phyloP scores from a whole-genome alignment of 495 filamentous ascomycete genomes.

The Ramalina peruviana region DNA sequence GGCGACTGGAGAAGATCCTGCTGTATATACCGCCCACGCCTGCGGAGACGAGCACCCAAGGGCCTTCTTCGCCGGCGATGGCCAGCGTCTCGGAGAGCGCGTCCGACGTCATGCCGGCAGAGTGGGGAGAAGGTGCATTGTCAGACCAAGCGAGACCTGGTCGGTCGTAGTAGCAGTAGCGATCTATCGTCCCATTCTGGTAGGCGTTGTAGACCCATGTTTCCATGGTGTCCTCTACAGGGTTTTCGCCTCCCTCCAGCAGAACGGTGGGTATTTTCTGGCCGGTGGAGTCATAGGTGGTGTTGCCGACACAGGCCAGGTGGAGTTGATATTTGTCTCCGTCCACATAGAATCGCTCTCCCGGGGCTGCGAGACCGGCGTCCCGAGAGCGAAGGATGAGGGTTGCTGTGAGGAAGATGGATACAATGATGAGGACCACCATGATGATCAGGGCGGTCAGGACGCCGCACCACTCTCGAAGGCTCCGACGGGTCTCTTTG shows the following conservation, averaged over 20 bases:
- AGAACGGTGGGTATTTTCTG: constrained; percentile 54
- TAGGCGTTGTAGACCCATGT: constrained; percentile 42
- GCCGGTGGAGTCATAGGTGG: constrained; percentile 31
- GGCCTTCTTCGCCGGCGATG: constrained; percentile 65
- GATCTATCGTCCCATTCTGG: constrained; percentile 57
- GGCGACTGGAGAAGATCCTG: constrained; percentile 75
- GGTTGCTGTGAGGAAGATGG: constrained; percentile 61
- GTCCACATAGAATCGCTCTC: constrained; percentile 64
- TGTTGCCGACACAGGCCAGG: constrained; percentile 64
- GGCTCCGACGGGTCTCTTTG: constrained; percentile 67
- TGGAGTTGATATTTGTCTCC: constrained; percentile 73
- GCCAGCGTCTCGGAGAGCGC: constrained; percentile 73
- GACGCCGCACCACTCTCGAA: constrained; percentile 76
- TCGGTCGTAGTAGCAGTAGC: constrained; percentile 93
- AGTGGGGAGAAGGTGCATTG: constrained; percentile 84
- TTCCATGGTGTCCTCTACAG: constrained; percentile 60
- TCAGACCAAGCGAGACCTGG: constrained; percentile 86
- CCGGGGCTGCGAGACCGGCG: constrained; percentile 52
- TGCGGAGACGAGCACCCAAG: constrained; percentile 61
- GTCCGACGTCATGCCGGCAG: constrained; percentile 78
- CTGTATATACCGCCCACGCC: constrained; percentile 76
- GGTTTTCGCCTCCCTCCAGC: constrained; percentile 64
- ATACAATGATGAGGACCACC: constrained; percentile 46
- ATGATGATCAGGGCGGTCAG: constrained; percentile 57
- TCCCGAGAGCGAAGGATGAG: constrained; percentile 67